Conservation (phyloP, 1,284 basidiomycete species). For the Cryptococcus sp. region DNA sequence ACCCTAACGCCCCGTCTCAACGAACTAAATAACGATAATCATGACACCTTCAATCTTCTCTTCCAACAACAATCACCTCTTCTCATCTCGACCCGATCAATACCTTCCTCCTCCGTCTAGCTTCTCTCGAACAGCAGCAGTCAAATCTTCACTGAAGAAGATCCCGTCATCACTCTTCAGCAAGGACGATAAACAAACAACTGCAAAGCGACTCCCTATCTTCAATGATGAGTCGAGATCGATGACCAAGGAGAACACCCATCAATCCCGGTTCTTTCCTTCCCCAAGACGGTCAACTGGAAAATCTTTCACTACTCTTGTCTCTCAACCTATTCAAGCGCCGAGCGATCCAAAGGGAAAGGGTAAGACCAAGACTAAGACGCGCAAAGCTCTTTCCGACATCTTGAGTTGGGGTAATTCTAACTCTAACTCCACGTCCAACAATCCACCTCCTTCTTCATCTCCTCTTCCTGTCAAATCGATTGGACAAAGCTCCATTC, state of each 20-base stretch:
- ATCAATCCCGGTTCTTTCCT: constrained; percentile 6
- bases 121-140: not conserved
- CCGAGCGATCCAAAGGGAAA: not conserved
- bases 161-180: constrained; percentile 37
- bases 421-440: not conserved
- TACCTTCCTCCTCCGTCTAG: not conserved
- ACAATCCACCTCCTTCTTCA: constrained; percentile 4
- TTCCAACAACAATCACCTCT: not conserved
- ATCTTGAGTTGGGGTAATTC: constrained; percentile 29
- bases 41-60: too few relatives aligned
- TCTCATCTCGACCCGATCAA: not conserved
- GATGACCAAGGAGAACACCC: not conserved
- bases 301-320: constrained; percentile 14
- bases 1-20: too few relatives aligned
- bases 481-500: constrained; percentile 6
- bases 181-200: constrained; percentile 7
- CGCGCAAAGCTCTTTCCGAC: constrained; percentile 29
- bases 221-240: not conserved
- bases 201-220: not conserved
- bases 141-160: constrained; percentile 24
- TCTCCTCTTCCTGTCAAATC: not conserved
- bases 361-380: constrained; percentile 18
- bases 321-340: not conserved
- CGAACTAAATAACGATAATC: too few relatives aligned
- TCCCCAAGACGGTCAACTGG: constrained; percentile 8